Evolutionary conservation across 225 moss, liverwort and hornwort species (phyloP), one percentile per base, ranked within the genome.

Genomic region (Polytrichum commune): DNA sequence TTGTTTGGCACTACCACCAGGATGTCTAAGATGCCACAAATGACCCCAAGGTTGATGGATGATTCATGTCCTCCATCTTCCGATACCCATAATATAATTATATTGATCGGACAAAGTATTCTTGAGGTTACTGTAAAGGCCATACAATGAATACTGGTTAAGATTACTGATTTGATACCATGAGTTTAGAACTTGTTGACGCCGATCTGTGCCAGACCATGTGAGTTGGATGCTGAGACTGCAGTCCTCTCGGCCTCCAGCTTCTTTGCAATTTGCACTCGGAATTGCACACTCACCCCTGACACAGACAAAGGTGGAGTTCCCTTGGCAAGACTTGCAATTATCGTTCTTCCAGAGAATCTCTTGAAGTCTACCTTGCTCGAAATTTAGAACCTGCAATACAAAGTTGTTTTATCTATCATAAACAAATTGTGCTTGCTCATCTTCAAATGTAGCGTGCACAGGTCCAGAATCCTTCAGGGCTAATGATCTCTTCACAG

Each of bases 61-160:
- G 3, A 16, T 46, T 46, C 4, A 46, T 13, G 13, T 16, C 46
- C 46, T 46, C 38, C 70, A 54, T 53, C 72, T 62, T 55, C 23
- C 65, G 19, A 18, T 67, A 58, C 58, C 58, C 5, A 79, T 53
- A 28, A 70, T 74, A 19, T 54, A 66, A 54, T 57, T 69, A 25
- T 65, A 92, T 60, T 88, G 87, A 72, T 71, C 77, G 5, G 58
- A 60, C 72, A 92, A 72, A 7, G 76, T 82, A 30, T 71, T 67
- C 75, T 70, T 87, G 71, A 92, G 73, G 73, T 82, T 87, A 54
- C 66, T 80, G 63, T 83, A 92, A 8, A 90, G 79, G 10, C 69
- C 71, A 67, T 77, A 88, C 46, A 92, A 79, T n/a, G 92, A 92
- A 61, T 92, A 92, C 79, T 92, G 92, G 64, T 80, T 83, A 63